These are phyloP conservation scores for Eucalyptus virginea DNA, from an alignment of 345 rosid species.

Conservation along the genomic window DNA sequence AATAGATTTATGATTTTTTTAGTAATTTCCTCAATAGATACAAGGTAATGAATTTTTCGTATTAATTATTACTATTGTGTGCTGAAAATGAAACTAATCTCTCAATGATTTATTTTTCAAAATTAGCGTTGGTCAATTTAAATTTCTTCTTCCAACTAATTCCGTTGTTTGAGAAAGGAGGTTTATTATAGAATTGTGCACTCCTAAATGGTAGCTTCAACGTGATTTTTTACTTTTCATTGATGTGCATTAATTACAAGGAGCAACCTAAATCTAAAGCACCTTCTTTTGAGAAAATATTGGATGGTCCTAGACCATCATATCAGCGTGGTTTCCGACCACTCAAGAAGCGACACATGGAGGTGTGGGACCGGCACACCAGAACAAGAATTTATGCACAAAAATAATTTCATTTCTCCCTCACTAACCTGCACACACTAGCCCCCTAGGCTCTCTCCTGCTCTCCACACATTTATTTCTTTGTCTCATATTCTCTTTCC, in stretches of 20 bases:
- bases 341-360: too few species aligned
- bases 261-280: background rate
- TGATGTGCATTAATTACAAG: background rate
- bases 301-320: rapidly evolving
- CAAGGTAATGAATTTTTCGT: background rate
- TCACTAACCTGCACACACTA: too few species aligned
- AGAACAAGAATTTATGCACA: too few species aligned
- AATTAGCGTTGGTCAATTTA: background rate
- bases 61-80: background rate
- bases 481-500: too few species aligned
- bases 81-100: background rate
- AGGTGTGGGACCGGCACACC: too few species aligned
- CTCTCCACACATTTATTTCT: too few species aligned
- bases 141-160: background rate
- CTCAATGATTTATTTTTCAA: background rate
- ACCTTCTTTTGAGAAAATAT: background rate
- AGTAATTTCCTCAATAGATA: too few species aligned
- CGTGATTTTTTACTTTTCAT: background rate
- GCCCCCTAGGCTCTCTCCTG: too few species aligned
- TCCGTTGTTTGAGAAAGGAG: background rate
- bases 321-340: rapidly evolving
- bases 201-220: background rate
- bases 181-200: background rate
- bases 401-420: too few species aligned
- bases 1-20: too few species aligned